Evolutionary conservation across 1,139 yeast species (phyloP).

Genomic region (Petasospora rhodanensis): DNA sequence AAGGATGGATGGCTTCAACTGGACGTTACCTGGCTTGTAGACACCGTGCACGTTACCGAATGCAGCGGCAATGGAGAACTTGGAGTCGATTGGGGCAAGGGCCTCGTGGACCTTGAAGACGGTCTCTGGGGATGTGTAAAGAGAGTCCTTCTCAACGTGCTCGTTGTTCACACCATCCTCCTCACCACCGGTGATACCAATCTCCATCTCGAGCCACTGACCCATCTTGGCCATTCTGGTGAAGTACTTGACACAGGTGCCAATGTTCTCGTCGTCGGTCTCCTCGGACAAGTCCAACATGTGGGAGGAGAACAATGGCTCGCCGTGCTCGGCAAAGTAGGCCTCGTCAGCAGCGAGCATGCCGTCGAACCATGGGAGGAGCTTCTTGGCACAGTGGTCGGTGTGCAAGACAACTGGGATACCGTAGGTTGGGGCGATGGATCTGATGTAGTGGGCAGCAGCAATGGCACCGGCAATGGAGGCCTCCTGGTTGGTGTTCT

Average conservation of each 20-base stretch:
- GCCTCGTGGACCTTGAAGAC: constrained; percentile 90
- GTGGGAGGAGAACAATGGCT: constrained; percentile 97
- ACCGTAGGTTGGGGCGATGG: constrained; percentile 95
- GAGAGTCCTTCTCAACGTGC: constrained; percentile 77
- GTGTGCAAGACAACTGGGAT: constrained; percentile 96
- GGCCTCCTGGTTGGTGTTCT: constrained; percentile 89
- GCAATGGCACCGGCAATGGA: constrained; percentile 95
- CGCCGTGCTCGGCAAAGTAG: constrained; percentile 79
- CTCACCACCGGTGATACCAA: constrained; percentile 99
- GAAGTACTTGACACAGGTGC: constrained; percentile 92
- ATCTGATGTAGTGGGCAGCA: constrained; percentile 96
- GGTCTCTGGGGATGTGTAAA: constrained; percentile 96
- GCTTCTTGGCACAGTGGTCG: constrained; percentile 98
- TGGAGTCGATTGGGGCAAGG: constrained; percentile 86
- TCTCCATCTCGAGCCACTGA: constrained; percentile 99
- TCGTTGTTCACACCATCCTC: constrained; percentile 99
- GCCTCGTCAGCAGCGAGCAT: constrained; percentile 96
- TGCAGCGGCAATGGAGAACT: constrained; percentile 99
- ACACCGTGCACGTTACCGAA: constrained; percentile 99
- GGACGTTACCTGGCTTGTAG: constrained; percentile 98
- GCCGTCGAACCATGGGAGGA: constrained; percentile 98
- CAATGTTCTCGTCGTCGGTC: constrained; percentile 92
- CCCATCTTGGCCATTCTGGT: constrained; percentile 88
- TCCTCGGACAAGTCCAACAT: constrained; percentile 99
- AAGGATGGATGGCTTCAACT: constrained; percentile 85